phyloP scores from a whole-genome alignment of 164 flowering plant species.

The Stephania japonica region DNA sequence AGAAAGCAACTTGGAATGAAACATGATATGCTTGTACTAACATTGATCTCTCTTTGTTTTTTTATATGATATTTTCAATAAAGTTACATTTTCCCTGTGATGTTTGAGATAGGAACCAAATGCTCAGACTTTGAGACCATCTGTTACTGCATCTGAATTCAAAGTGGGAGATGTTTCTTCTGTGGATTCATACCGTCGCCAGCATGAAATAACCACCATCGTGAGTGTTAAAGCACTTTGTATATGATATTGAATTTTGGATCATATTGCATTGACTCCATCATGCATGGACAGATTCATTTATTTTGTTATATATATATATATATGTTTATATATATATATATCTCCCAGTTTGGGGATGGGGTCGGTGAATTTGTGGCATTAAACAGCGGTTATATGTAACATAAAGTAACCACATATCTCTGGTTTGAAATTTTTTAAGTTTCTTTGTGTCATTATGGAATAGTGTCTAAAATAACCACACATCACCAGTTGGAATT shows the following conservation, averaged over 20 bases:
- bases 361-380: neutral
- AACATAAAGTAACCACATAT: neutral
- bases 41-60: neutral
- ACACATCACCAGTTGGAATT: too few species aligned
- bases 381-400: neutral
- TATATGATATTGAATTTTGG: neutral
- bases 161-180: slow-evolving; percentile 34
- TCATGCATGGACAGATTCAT: neutral
- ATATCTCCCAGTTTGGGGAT: neutral
- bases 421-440: neutral
- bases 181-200: slow-evolving; percentile 57
- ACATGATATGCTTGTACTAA: too few species aligned
- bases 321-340: neutral
- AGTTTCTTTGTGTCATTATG: neutral
- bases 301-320: neutral
- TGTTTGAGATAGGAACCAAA: neutral
- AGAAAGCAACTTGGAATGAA: neutral
- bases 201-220: slow-evolving; percentile 67
- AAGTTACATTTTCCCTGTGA: neutral
- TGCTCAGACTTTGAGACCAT: slow-evolving; percentile 13
- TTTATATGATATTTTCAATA: neutral
- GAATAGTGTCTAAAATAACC: too few species aligned
- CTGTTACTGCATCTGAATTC: slow-evolving; percentile 31
- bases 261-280: neutral
- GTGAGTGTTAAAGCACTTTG: slow-evolving; percentile 35